Percentiles rank a stretch among this genome's conserved stretches.
These are phyloP conservation scores for Schizothecium vesticola DNA, from an alignment of 495 filamentous ascomycete genomes.

Conservation along the genomic window DNA sequence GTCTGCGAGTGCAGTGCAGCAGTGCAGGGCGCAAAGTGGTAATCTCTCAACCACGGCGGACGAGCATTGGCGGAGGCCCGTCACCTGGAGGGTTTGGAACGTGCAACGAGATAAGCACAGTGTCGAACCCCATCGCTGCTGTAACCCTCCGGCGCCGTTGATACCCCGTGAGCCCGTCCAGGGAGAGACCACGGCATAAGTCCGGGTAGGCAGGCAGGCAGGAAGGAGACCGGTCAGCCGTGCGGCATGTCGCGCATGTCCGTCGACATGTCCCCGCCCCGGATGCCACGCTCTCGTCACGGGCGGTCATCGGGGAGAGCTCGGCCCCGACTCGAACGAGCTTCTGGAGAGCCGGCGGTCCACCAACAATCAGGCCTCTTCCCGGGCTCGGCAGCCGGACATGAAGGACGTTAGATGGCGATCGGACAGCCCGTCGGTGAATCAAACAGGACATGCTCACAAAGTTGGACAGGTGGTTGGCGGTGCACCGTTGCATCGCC, in stretches of 20 bases:
- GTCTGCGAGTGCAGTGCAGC: background rate
- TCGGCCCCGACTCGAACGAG: background rate
- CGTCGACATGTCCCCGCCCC: background rate
- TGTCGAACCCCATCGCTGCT: background rate
- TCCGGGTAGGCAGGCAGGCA: background rate
- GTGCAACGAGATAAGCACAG: background rate
- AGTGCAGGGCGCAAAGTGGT: background rate
- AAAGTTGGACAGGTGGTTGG: background rate
- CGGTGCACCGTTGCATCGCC: background rate
- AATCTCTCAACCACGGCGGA: background rate
- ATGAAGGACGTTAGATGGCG: background rate
- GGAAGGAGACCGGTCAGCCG: background rate
- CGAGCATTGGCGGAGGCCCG: slow-evolving; percentile 3
- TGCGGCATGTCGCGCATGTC: background rate
- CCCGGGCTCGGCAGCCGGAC: background rate
- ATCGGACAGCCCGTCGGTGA: background rate
- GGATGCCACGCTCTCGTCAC: background rate
- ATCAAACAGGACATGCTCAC: background rate
- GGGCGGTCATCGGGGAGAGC: background rate
- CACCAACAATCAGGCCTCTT: background rate
- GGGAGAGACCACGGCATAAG: background rate
- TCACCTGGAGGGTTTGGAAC: slow-evolving; percentile 8
- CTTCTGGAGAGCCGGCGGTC: background rate
- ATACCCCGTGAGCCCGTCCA: background rate
- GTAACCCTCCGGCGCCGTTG: slow-evolving; percentile 1